Evolutionary conservation across 2,329 filamentous ascomycete species (phyloP), one percentile per base, ranked within the genome.

Genomic region (Xylariaceae sp.): DNA sequence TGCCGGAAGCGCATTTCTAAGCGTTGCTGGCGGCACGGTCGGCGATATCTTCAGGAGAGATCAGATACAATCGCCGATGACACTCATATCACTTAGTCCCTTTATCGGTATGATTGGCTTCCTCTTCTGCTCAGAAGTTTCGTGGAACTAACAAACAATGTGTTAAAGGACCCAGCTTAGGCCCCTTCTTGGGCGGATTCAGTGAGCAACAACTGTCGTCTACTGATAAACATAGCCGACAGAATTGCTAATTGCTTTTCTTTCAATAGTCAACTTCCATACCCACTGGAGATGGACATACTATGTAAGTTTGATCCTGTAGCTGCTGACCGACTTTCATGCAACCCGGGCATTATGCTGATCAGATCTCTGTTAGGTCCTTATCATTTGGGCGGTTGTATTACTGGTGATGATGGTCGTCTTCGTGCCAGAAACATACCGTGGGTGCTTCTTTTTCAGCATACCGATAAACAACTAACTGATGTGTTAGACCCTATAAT

Each of bases 341-440:
- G 15, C 45, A 3, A 18, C n/a, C 39, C 13, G 3, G 11, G 3
- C 15, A 2, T 37, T 7, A 48, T 11, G 51, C 63, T 68, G 42
- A 68, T 42, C n/a, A 37, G n/a, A 1, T 35, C n/a, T 49, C 39
- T 15, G 23, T 53, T 47, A 72, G 70, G 66, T 92, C 3, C 78
- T 96, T 60, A 75, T 96, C 54, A 95, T 96, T 54, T 96, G 90
- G 91, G 81, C 86, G 1, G 83, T 80, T n/a, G 73, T 78, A 6
- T 74, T 91, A 67, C 79, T 90, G 53, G 70, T 80, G 9, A 76
- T 84, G 60, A 86, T 96, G 55, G 70, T 86, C 39, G 71, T 90
- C 39, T 78, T 92, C 49, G 90, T 96, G 2, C 92, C 92, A 4
- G 92, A 97, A 76, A 97, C 92, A 1, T 96, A 94, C 72, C 89